A percentile compares a stretch with the other conserved stretches of the same genome.
phyloP scores from a whole-genome alignment of 1,139 yeast species.

The Pichia sp. region DNA sequence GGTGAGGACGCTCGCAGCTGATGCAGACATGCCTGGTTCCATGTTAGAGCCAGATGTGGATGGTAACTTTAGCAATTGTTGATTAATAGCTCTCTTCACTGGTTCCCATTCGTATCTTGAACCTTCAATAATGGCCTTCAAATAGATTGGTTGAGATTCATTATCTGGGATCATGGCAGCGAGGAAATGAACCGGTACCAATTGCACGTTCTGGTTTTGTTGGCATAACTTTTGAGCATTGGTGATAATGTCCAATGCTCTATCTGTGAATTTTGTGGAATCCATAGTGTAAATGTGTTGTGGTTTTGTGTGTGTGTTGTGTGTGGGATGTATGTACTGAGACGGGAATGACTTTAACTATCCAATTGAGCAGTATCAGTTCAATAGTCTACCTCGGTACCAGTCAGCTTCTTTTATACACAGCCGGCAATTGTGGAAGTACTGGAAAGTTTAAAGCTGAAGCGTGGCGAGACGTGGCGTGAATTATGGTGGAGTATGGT shows the following conservation, averaged over 20 bases:
- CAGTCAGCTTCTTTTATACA: too few relatives aligned
- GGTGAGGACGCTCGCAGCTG: constrained; percentile 25
- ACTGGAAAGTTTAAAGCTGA: too few relatives aligned
- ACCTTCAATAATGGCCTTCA: constrained; percentile 79
- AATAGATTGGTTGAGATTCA: constrained; percentile 53
- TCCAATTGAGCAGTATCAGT: too few relatives aligned
- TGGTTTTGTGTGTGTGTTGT: too few relatives aligned
- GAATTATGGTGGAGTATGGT: too few relatives aligned
- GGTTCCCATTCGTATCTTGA: constrained; percentile 84
- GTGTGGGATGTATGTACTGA: too few relatives aligned
- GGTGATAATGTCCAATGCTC: constrained; percentile 76
- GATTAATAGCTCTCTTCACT: constrained; percentile 75
- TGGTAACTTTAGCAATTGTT: constrained; percentile 75
- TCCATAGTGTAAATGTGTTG: too few relatives aligned
- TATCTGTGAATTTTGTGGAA: constrained; percentile 80
- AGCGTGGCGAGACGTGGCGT: too few relatives aligned
- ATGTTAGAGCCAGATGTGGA: constrained; percentile 70
- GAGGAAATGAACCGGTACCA: constrained; percentile 78
- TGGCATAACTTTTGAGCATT: constrained; percentile 76
- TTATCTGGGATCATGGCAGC: constrained; percentile 79
- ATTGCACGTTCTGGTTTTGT: constrained; percentile 77
- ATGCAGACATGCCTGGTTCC: constrained; percentile 24
- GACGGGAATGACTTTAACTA: too few relatives aligned
- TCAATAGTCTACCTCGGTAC: too few relatives aligned
- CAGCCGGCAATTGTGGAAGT: too few relatives aligned